Evolutionary conservation across 805 yeast species (phyloP).

Genomic region (Starmerella lactis-condensi): DNA sequence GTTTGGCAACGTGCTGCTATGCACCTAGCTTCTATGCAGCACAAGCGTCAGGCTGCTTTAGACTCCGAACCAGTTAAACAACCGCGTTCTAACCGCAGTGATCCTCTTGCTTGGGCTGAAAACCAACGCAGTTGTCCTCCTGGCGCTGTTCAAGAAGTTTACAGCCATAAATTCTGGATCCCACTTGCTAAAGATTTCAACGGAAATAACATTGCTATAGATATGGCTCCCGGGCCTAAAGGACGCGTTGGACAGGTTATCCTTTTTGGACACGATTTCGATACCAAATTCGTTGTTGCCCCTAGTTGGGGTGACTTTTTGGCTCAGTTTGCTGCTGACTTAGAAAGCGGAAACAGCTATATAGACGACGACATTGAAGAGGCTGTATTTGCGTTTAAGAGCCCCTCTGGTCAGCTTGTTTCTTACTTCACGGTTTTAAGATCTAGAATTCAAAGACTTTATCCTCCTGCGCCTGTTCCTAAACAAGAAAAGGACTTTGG

Average conservation of each 20-base stretch:
- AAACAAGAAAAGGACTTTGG: background rate
- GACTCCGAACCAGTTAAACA: slow-evolving; percentile 1
- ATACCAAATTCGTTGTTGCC: slow-evolving; percentile 72
- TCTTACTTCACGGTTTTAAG: slow-evolving; percentile 41
- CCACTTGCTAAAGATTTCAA: slow-evolving; percentile 74
- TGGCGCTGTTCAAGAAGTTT: slow-evolving; percentile 48
- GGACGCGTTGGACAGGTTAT: slow-evolving; percentile 87
- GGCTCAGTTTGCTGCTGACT: slow-evolving; percentile 63
- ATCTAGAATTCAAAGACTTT: slow-evolving; percentile 25
- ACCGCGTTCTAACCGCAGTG: background rate
- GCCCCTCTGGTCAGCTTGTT: slow-evolving; percentile 56
- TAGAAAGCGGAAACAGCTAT: slow-evolving; percentile 66
- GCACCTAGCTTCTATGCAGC: slow-evolving; percentile 15
- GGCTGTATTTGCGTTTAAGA: slow-evolving; percentile 28
- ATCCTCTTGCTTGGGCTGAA: slow-evolving; percentile 22
- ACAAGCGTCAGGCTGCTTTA: slow-evolving; percentile 4
- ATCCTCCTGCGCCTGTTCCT: background rate
- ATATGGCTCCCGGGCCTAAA: slow-evolving; percentile 58
- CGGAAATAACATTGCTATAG: slow-evolving; percentile 86
- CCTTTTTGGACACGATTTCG: slow-evolving; percentile 84
- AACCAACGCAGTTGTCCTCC: slow-evolving; percentile 60
- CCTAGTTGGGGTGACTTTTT: slow-evolving; percentile 79
- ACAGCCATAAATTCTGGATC: slow-evolving; percentile 84
- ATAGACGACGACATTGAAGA: slow-evolving; percentile 51
- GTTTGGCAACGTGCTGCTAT: slow-evolving; percentile 49